Evolutionary conservation across 331 rosid genomes (phyloP), one percentile per base, ranked within the genome.

Genomic region (Pyrus hybrid): DNA sequence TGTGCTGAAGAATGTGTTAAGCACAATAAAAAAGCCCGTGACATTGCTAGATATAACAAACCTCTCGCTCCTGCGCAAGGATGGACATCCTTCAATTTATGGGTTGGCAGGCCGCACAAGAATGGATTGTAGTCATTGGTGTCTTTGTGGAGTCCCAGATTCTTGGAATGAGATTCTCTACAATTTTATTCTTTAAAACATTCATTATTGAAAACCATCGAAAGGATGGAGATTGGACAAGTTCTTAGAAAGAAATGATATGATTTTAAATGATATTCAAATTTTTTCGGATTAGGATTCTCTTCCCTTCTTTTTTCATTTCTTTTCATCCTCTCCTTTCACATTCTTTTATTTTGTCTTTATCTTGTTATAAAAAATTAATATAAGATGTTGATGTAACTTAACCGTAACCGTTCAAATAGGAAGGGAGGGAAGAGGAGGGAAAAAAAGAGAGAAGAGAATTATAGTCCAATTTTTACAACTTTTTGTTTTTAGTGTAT

Each of bases 91-190:
- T 74, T 94, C 99, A 0, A 69, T 70, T 35, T 94, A 88, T 80
- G 99, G 97, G 12, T 79, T 90, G 8, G 73, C 32, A 25, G 96
- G 93, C 8, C 14, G 30, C 20, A 73, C 79, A 0, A 84, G 77
- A 72, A 72, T 86, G 85, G 99, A 94, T 3, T 94, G 97, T 45
- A 92, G 92, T 69, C 99, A 94, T 74, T 94, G 99, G 99, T 94
- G 99, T 67, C 95, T 94, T 2, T 43, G 91, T 11, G 99, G 97
- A 8, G 97, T 94, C 78, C 97, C 97, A 14, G 97, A 94, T 67
- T 82, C 92, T 63, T 94, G 99, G 99, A 94, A 94, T 13, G 72
- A 85, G 63, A 86, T 94, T 56, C 89, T 94, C 71, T 90, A 87
- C 88, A 89, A 92, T 76, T 74, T 82, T 56, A 78, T 92, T 73